Evolutionary conservation across 176 grass and related monocot genomes (phyloP).

Genomic region (Leersia perrieri): DNA sequence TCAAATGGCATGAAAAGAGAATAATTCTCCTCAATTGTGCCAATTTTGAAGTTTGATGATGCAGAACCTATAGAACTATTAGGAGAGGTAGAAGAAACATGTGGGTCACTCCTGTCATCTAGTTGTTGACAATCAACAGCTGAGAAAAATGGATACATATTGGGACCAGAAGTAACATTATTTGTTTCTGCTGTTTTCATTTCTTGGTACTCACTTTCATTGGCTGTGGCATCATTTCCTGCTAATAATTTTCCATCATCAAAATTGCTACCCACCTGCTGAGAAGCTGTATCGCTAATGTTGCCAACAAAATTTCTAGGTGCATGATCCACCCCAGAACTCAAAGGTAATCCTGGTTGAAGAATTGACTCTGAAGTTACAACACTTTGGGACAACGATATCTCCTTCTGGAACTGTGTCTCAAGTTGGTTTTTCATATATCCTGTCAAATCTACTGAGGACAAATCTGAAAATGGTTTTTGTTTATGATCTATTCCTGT

Average conservation of each 20-base stretch:
- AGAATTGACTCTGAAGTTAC: constrained; percentile 23
- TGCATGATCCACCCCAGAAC: constrained; percentile 17
- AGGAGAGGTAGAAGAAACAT: constrained; percentile 36
- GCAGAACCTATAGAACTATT: constrained; percentile 47
- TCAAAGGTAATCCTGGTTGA: constrained; percentile 35
- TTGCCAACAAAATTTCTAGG: constrained; percentile 26
- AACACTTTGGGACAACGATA: constrained; percentile 40
- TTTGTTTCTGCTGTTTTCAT: constrained; percentile 21
- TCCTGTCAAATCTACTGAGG: constrained; percentile 13
- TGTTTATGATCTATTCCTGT: constrained; percentile 39
- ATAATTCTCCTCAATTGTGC: not conserved
- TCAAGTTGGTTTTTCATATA: constrained; percentile 12
- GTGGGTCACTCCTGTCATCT: constrained; percentile 26
- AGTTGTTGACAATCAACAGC: constrained; percentile 27
- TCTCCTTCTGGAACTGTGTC: constrained; percentile 39
- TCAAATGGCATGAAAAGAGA: constrained; percentile 23
- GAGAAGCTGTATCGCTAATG: constrained; percentile 1
- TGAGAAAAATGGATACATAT: constrained; percentile 26
- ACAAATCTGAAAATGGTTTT: constrained; percentile 20
- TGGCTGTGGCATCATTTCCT: constrained; percentile 24
- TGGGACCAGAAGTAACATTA: constrained; percentile 27
- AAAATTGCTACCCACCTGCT: constrained; percentile 27
- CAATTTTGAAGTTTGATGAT: constrained; percentile 38
- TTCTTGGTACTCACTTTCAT: constrained; percentile 27
- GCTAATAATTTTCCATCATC: constrained; percentile 32